Conservation (phyloP, 169 alveolate genomes). For the Cryptosporidium canis region DNA sequence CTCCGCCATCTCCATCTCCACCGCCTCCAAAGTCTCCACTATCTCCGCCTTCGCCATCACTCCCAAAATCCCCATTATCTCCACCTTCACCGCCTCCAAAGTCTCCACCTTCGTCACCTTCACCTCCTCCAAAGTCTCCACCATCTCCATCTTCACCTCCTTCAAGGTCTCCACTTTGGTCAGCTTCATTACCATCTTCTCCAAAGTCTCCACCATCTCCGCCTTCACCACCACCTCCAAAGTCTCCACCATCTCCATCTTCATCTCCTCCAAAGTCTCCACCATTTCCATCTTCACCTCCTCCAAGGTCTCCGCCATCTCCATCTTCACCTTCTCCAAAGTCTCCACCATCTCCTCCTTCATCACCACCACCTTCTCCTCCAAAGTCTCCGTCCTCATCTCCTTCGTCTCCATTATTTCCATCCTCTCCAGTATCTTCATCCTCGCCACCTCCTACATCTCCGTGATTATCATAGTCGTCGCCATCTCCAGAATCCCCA, state of each 20-base stretch:
- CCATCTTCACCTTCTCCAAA: not conserved
- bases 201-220: not conserved
- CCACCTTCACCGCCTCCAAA: not conserved
- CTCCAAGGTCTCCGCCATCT: not conserved
- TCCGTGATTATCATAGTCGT: not conserved
- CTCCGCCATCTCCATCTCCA: not conserved
- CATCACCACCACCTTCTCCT: not conserved
- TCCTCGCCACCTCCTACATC: not conserved
- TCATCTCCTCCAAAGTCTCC: not conserved
- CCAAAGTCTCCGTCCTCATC: not conserved
- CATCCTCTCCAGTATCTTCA: not conserved
- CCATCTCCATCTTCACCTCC: not conserved
- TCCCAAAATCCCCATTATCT: not conserved
- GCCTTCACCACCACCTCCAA: not conserved
- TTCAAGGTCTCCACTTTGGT: not conserved
- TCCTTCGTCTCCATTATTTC: not conserved
- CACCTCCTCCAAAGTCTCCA: not conserved
- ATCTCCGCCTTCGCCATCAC: not conserved
- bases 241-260: not conserved
- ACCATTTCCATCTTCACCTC: not conserved
- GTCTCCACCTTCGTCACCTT: not conserved
- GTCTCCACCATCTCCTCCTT: not conserved
- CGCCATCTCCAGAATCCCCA: not conserved
- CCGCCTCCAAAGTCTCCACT: not conserved
- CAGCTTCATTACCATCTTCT: not conserved